These are phyloP conservation scores for Aspergillus ellipticus DNA, from an alignment of 495 filamentous ascomycete genomes.

Conservation along the genomic window DNA sequence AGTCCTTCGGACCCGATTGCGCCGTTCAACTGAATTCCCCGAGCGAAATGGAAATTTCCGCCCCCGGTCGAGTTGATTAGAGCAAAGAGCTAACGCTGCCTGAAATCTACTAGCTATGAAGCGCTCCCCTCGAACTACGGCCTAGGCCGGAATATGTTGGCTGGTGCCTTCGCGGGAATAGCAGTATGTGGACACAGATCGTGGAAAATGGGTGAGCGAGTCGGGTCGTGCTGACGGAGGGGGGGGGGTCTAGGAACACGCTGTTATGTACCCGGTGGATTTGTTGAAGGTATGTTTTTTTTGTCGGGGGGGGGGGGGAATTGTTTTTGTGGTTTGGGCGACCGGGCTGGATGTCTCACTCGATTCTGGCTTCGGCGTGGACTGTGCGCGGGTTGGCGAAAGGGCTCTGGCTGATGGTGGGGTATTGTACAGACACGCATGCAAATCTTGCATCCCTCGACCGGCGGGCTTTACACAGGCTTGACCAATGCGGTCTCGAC, in stretches of 20 bases:
- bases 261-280: constrained; percentile 98
- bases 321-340: not conserved
- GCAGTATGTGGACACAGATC: constrained; percentile 56
- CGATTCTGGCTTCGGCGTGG: not conserved
- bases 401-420: constrained; percentile 16
- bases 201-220: not conserved
- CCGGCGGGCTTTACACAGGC: constrained; percentile 82
- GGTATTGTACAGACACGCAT: constrained; percentile 72
- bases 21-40: not conserved
- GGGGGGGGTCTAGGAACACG: constrained; percentile 58
- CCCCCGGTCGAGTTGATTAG: not conserved
- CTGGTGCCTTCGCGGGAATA: constrained; percentile 95
- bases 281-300: constrained; percentile 78
- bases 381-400: not conserved
- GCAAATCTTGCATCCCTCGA: constrained; percentile 88
- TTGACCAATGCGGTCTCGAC: constrained; percentile 88
- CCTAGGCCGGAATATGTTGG: constrained; percentile 74
- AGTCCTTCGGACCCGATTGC: not conserved
- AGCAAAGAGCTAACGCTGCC: constrained; percentile 23
- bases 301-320: no score
- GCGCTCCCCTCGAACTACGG: constrained; percentile 67
- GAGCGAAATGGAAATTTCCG: not conserved
- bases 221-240: constrained; percentile 15
- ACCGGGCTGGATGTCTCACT: not conserved
- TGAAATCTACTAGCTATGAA: constrained; percentile 53